Evolutionary conservation across 352 stramenopile genomes (phyloP), one percentile per base, ranked within the genome.

Genomic region (Salisapilia sapeloensis): DNA sequence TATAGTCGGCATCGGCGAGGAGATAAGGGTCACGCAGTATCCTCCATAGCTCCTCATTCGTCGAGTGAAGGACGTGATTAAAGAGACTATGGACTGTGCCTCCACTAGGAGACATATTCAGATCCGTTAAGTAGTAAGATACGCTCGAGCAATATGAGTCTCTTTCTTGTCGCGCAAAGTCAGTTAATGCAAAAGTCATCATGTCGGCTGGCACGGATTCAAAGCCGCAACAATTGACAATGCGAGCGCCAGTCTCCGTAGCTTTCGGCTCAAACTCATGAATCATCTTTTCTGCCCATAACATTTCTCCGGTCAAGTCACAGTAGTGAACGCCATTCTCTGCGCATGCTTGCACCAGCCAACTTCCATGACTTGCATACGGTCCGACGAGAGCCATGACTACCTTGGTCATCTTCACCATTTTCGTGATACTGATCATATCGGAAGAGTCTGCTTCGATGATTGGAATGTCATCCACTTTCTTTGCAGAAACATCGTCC

Each of bases 291-390:
- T 63, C 47, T 5, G 67, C 64, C 80, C 80, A 95, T 17, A 55
- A 21, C 29, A 71, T 54, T 56, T 95, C 85, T n/a, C 76, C 82
- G 4, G 81, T 90, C 20, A 93, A 69, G 40, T 96, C 82, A 28
- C 56, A 76, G 58, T 93, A 94, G 51, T 92, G 56, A n/a, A 81
- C 80, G 21, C 81, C 80, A 41, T 70, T 62, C 34, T 82, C 61
- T 8, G 70, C 77, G 47, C 80, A 95, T 21, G 61, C 40, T 26
- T 76, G 48, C 6, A 95, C 61, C 16, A 96, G 52, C 21, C 56
- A 33, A 11, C 49, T 55, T n/a, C 71, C 70, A 40, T 92, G 86
- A 6, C 74, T 46, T 8, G 46, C 40, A 50, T 84, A 96, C 9
- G 81, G 82, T 0, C 77, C 80, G 6, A 64, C 78, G 5, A 81